Base-by-base conservation (phyloP, 805 yeast species). In the Pichia deserticola region DNA sequence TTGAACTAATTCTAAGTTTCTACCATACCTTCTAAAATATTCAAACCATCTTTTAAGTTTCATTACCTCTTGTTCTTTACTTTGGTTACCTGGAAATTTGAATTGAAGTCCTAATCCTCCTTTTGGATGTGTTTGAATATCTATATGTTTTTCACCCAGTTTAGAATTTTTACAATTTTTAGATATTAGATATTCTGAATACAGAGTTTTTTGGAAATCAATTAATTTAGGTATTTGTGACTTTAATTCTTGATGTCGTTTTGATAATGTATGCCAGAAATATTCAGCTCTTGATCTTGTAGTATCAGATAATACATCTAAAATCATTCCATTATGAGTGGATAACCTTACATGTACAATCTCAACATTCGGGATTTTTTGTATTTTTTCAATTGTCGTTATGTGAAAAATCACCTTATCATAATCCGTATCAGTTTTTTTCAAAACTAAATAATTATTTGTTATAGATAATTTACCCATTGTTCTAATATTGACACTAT, bases 31-130 rank as follows among this genome's bases (percentile, higher is more conserved):
- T 50, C 84, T 75, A 64, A 90, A 86, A 59, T 86, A 85, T 60
- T 92, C 97, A 61, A 87, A 89, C 99, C 99, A 93, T 48, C 89
- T 71, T 58, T 92, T 83, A 77, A 92, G 79, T 57, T 90, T 92
- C 5, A 89, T 74, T 10, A 51, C 51, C 35, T 53, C 53, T 3
- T 36, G 27, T 12, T 54, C 54, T 57, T 87, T 84, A 61, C 92
- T 97, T 48, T 88, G 79, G 62, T 88, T 89, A 0, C 99, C 99
- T 0, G 99, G 99, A 63, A 83, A 93, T 55, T 86, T 84, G 68
- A 82, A 92, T 11, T 69, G 68, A 60, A 85, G 77, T 0, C 99
- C 99, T 28, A 93, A 71, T 0, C 99, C 99, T 28, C 95, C 95
- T 8, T 72, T 69, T 0, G 95, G 89, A 0, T 89, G 79, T 5